Evolutionary conservation across 495 filamentous ascomycete genomes (phyloP), one percentile per base, ranked within the genome.

Genomic region (Tirmania nivea): DNA sequence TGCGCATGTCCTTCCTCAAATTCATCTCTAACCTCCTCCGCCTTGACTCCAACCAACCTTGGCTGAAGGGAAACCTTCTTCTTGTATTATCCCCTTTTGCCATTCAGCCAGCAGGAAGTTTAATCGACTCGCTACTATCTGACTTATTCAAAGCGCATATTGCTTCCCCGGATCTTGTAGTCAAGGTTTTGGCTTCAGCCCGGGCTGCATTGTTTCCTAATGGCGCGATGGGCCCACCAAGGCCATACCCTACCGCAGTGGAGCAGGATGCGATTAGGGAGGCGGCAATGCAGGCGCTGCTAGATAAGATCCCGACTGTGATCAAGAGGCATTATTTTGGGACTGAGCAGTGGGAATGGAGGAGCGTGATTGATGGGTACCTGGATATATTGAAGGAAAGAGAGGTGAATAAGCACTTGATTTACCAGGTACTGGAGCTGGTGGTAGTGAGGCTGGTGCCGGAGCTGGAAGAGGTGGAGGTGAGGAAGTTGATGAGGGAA

Each of bases 351-450:
- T 66, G 69, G 36, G 62, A 67, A 36, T 62, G 64, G 50, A 56
- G 52, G 45, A 69, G 75, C 59, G 70, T 80, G 36, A 77, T 73
- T 49, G 64, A 70, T 50, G 65, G 61, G 54, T 69, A 82, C 21
- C 72, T 95, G 17, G 80, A 86, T 59, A 68, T 84, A 14, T 83
- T 93, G 61, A 73, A 73, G 2, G 84, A 93, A 65, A 73, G 73
- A 10, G 95, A 93, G 67, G 77, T 83, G 64, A 96, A 95, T 69
- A 89, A 83, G 67, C 87, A 96, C 65, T 67, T 97, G 10, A 65
- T 88, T 47, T 92, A 89, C 58, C 69, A 73, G 20, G 70, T 86
- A 39, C 60, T 94, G 39, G 90, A 96, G 66, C 68, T 84, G 52
- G 55, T 93, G 0, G 69, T 97, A 12, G 77, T 82, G 36, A 75